Conservation (phyloP, 2,329 filamentous ascomycete genomes). For the Cercospora sp. region DNA sequence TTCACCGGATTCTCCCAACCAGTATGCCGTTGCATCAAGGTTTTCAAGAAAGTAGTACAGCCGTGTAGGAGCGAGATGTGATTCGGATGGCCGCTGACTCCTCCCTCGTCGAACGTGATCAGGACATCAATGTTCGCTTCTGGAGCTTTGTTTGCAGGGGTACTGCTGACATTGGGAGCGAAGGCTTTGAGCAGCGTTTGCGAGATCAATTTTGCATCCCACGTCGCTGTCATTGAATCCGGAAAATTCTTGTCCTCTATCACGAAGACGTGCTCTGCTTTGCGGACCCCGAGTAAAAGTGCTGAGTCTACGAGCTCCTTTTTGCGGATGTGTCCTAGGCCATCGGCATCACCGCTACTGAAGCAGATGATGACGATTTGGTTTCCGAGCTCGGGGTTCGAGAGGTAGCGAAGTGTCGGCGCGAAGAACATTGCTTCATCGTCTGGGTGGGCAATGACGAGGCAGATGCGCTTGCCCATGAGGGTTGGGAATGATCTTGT, state of each 20-base stretch:
- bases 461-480: constrained; percentile 79
- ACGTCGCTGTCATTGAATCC: constrained; percentile 81
- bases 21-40: constrained; percentile 63
- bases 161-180: constrained; percentile 61
- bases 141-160: constrained; percentile 48
- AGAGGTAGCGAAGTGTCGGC: constrained; percentile 82
- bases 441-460: constrained; percentile 95
- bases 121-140: constrained; percentile 71
- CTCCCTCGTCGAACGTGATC: constrained; percentile 82
- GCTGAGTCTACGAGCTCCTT: constrained; percentile 82
- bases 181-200: constrained; percentile 72
- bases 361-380: constrained; percentile 93
- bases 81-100: constrained; percentile 88
- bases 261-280: constrained; percentile 79
- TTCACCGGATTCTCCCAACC: constrained; percentile 73
- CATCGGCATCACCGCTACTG: constrained; percentile 86
- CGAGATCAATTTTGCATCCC: constrained; percentile 71
- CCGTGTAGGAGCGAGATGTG: constrained; percentile 88
- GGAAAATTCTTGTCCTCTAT: constrained; percentile 78
- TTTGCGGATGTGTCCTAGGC: constrained; percentile 78
- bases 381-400: constrained; percentile 76
- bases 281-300: constrained; percentile 70
- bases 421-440: constrained; percentile 99
- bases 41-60: constrained; percentile 68
- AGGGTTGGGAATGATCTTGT: constrained; percentile 63